Percentiles rank a stretch among this genome's conserved stretches.
These are phyloP conservation scores for Candida ipomoeae DNA, from an alignment of 805 yeast species.

Conservation along the genomic window DNA sequence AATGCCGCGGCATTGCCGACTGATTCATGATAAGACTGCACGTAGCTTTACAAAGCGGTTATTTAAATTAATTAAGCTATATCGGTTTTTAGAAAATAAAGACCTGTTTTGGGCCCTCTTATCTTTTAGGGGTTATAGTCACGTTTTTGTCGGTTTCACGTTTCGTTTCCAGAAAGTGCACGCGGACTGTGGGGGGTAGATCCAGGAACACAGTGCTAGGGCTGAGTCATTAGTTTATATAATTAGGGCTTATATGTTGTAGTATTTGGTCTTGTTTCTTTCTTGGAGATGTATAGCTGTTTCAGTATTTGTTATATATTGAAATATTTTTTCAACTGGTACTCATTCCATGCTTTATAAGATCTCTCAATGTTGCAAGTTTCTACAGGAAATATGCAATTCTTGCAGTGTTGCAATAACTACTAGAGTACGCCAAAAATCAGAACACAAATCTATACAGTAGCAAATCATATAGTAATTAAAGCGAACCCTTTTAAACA, in stretches of 20 bases:
- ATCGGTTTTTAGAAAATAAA: not conserved
- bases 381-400: not conserved
- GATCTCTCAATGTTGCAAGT: not conserved
- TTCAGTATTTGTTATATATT: no score
- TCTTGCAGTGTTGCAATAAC: not conserved
- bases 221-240: not conserved
- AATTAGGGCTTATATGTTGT: not conserved
- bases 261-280: no score
- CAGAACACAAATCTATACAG: not conserved
- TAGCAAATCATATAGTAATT: not conserved
- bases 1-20: constrained; percentile 12
- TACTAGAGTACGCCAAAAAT: not conserved
- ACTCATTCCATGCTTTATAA: not conserved
- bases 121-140: not conserved
- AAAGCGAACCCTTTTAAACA: not conserved
- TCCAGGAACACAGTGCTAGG: not conserved
- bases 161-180: not conserved
- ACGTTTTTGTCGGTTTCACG: not conserved
- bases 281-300: no score
- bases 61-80: not conserved
- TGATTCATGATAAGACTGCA: not conserved
- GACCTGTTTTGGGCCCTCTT: not conserved
- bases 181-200: not conserved
- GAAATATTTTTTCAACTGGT: not conserved
- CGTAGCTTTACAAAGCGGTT: not conserved